Conservation (phyloP, 2,329 filamentous ascomycete species). For the Pestalotiopsis sp. region DNA sequence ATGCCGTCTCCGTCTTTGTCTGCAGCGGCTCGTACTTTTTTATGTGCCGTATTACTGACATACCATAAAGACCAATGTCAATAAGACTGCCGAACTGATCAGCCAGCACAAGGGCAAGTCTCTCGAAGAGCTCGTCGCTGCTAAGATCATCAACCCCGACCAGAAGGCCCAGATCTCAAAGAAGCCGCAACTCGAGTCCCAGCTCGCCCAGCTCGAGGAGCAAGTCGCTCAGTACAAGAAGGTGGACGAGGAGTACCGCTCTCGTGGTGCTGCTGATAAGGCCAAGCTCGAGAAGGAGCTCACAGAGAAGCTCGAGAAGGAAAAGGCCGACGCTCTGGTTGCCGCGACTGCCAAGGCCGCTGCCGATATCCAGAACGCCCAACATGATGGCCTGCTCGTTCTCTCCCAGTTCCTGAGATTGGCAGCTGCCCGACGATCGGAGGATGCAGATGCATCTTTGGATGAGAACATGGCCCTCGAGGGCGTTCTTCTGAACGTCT, state of each 20-base stretch:
- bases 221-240: conserved; percentile 76
- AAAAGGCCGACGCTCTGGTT: conserved; percentile 55
- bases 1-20: not conserved
- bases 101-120: conserved; percentile 70
- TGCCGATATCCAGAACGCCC: conserved; percentile 55
- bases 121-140: conserved; percentile 72
- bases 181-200: conserved; percentile 72
- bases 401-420: conserved; percentile 81
- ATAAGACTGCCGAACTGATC: conserved; percentile 73
- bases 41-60: not conserved
- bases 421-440: conserved; percentile 74
- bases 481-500: conserved; percentile 77
- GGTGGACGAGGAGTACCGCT: conserved; percentile 72
- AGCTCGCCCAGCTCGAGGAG: conserved; percentile 72
- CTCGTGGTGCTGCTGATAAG: conserved; percentile 60
- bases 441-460: conserved; percentile 64
- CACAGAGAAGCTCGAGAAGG: conserved; percentile 53
- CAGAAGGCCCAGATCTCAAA: conserved; percentile 78
- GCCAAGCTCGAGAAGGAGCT: conserved; percentile 62
- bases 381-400: conserved; percentile 68
- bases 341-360: conserved; percentile 59
- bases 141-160: conserved; percentile 78
- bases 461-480: conserved; percentile 83
- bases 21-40: no score
- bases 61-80: conserved; percentile 61